These are phyloP conservation scores for Chlorella sp. DNA, from an alignment of 139 green algal genomes.

Conservation along the genomic window DNA sequence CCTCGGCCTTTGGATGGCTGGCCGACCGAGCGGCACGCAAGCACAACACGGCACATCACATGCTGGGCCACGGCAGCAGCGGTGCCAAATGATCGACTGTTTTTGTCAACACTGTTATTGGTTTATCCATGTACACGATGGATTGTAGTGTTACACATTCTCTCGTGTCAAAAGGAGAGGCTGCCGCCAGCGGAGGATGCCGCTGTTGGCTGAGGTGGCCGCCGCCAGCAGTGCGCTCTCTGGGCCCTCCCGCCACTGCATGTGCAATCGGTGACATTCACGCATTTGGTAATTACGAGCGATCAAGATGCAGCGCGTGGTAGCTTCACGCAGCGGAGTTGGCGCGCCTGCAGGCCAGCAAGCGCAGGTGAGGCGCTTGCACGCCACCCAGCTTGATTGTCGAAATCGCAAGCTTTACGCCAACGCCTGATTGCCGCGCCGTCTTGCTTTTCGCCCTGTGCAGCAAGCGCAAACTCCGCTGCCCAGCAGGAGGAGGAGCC, in stretches of 20 bases:
- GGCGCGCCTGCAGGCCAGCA: neutral
- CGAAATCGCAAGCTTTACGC: neutral
- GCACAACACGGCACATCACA: conserved; percentile 36
- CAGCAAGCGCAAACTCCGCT: neutral
- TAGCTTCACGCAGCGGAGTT: neutral
- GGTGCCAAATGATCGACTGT: neutral
- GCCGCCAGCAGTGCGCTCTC: too few relatives aligned
- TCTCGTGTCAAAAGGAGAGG: too few relatives aligned
- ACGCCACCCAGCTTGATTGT: too few relatives aligned
- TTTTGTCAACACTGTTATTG: neutral
- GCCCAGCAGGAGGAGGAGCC: neutral
- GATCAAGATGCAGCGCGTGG: too few relatives aligned
- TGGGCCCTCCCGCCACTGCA: too few relatives aligned
- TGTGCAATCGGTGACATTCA: too few relatives aligned
- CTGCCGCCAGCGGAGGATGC: neutral
- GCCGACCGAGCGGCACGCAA: conserved; percentile 27
- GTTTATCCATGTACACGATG: neutral
- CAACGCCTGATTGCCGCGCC: neutral
- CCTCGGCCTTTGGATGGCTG: conserved; percentile 19
- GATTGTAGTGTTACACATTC: too few relatives aligned
- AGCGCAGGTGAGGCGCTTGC: too few relatives aligned
- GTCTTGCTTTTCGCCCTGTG: neutral
- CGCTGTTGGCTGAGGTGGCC: neutral
- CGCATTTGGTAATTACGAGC: too few relatives aligned
- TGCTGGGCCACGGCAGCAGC: neutral